These are phyloP conservation scores for Lepiota venenata DNA, from an alignment of 768 basidiomycete species.

Conservation along the genomic window DNA sequence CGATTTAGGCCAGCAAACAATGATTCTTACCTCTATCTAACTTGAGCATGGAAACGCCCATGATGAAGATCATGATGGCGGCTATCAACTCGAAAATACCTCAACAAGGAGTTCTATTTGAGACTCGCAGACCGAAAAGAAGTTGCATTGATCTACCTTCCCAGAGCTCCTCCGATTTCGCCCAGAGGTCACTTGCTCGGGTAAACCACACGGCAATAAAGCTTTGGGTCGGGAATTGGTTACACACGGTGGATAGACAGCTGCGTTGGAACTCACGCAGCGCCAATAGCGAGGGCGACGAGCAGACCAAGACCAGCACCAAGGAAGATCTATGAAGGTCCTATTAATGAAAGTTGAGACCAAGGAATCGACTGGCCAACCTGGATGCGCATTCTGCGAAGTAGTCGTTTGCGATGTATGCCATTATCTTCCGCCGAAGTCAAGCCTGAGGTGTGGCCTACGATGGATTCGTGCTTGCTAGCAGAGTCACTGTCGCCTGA, in stretches of 20 bases:
- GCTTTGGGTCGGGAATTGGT: slow-evolving; percentile 17
- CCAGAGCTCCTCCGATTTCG: slow-evolving; percentile 85
- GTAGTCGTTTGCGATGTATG: slow-evolving; percentile 37
- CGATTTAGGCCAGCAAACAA: neutral
- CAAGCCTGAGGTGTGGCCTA: slow-evolving; percentile 18
- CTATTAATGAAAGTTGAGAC: too few relatives aligned
- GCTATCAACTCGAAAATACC: slow-evolving; percentile 72
- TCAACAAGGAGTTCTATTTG: slow-evolving; percentile 20
- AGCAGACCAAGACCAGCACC: slow-evolving; percentile 74
- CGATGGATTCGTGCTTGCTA: slow-evolving; percentile 23
- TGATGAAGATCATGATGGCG: slow-evolving; percentile 81
- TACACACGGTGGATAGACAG: neutral
- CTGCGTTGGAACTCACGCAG: slow-evolving; percentile 41
- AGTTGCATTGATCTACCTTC: slow-evolving; percentile 60
- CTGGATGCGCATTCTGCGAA: slow-evolving; percentile 71
- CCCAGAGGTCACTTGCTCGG: slow-evolving; percentile 80
- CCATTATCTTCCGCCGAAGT: slow-evolving; percentile 24
- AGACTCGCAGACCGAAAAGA: neutral
- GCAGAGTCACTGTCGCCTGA: slow-evolving; percentile 19
- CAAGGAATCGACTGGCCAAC: slow-evolving; percentile 23
- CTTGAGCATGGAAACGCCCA: slow-evolving; percentile 94
- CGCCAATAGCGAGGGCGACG: slow-evolving; percentile 80
- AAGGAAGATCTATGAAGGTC: slow-evolving; percentile 58
- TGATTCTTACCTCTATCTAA: slow-evolving; percentile 67
- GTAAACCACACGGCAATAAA: slow-evolving; percentile 98